Evolutionary conservation across 305 asterid species (phyloP).

Genomic region (Striga hermonthica): DNA sequence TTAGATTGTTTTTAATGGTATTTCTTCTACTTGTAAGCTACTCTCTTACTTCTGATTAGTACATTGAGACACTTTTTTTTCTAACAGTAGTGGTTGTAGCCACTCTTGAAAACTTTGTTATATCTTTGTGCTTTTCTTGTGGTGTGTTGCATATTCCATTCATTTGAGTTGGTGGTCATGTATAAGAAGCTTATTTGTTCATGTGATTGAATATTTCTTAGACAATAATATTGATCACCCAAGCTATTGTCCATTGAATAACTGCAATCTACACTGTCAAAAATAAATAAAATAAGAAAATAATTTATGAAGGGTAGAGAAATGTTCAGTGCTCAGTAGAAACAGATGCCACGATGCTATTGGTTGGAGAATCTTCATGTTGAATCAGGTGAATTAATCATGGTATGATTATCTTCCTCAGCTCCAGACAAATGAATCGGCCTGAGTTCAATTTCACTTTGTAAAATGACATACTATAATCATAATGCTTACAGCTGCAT

Average conservation of each 20-base stretch:
- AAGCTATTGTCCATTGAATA: too few relatives aligned
- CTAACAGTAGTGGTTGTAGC: not conserved
- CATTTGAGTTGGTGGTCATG: constrained; percentile 2
- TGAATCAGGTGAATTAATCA: too few relatives aligned
- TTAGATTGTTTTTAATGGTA: too few relatives aligned
- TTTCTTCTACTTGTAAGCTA: not conserved
- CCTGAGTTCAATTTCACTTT: constrained; percentile 42
- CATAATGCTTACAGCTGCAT: too few relatives aligned
- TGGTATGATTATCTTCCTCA: too few relatives aligned
- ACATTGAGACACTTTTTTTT: not conserved
- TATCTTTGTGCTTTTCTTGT: not conserved
- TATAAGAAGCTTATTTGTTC: constrained; percentile 15
- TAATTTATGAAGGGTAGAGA: too few relatives aligned
- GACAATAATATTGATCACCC: constrained; percentile 97
- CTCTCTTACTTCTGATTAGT: not conserved
- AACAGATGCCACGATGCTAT: too few relatives aligned
- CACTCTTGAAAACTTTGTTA: not conserved
- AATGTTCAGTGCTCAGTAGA: too few relatives aligned
- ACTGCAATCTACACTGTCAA: too few relatives aligned
- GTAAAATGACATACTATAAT: constrained; percentile 86
- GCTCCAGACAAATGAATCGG: too few relatives aligned
- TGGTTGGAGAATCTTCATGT: too few relatives aligned
- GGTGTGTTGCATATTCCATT: not conserved
- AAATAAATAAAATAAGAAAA: too few relatives aligned
- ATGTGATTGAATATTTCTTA: constrained; percentile 31